Evolutionary conservation across 108 stramenopile genomes (phyloP).

Genomic region (Aurantiochytrium sp.): DNA sequence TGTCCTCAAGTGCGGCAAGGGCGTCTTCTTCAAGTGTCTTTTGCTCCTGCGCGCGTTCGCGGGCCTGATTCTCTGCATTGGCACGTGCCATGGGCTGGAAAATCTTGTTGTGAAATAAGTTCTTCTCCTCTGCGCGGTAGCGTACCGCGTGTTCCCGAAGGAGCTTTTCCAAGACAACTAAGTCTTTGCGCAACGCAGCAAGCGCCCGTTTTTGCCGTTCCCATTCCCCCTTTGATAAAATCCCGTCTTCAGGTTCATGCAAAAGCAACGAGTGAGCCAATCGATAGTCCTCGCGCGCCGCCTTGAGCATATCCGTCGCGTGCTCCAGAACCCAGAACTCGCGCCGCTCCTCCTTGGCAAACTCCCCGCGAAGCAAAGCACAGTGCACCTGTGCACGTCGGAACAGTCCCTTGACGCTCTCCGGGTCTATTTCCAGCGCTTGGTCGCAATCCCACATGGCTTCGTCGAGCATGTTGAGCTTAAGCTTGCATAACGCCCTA

Average conservation of each 20-base stretch:
- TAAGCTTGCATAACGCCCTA: background rate
- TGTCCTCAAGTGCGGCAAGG: background rate
- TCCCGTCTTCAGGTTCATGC: background rate
- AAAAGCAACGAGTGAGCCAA: background rate
- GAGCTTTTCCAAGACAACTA: background rate
- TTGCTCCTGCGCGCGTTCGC: background rate
- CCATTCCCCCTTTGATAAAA: background rate
- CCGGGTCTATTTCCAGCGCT: background rate
- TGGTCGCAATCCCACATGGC: slow-evolving; percentile 6
- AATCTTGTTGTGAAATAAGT: slow-evolving; percentile 1
- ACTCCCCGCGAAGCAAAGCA: background rate
- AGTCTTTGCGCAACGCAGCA: background rate
- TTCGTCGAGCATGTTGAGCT: background rate
- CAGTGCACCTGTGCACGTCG: background rate
- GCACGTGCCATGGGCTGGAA: background rate
- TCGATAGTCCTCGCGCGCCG: background rate
- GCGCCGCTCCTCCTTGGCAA: slow-evolving; percentile 11
- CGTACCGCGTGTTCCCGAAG: background rate
- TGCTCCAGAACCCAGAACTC: slow-evolving; percentile 16
- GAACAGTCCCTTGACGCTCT: background rate
- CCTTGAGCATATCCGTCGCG: background rate
- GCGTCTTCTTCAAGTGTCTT: background rate
- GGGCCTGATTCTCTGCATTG: background rate
- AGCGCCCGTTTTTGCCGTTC: background rate
- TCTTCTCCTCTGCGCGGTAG: background rate